Evolutionary conservation across 805 yeast species (phyloP).

Genomic region (Yamadazyma takamatsuzukensis): DNA sequence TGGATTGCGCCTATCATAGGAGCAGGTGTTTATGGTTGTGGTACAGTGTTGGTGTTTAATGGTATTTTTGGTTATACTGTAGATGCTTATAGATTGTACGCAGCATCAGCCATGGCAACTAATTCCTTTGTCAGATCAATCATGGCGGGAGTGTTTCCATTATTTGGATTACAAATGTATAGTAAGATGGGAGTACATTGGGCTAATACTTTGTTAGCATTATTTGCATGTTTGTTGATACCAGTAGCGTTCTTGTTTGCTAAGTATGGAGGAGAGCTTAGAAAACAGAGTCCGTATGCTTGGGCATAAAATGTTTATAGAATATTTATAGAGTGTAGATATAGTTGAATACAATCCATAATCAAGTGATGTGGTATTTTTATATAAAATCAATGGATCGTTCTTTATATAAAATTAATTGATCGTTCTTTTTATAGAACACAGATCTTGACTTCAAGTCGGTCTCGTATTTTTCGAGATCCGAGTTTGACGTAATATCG

Average conservation of each 20-base stretch:
- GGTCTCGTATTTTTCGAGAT: too few relatives aligned
- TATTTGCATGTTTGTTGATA: slow-evolving; percentile 45
- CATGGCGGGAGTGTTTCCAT: slow-evolving; percentile 55
- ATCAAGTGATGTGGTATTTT: too few relatives aligned
- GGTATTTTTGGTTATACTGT: slow-evolving; percentile 54
- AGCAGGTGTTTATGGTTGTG: slow-evolving; percentile 34
- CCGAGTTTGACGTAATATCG: too few relatives aligned
- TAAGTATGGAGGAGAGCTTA: slow-evolving; percentile 40
- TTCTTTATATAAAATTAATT: too few relatives aligned
- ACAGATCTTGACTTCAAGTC: too few relatives aligned
- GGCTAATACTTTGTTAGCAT: slow-evolving; percentile 54
- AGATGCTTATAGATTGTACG: slow-evolving; percentile 51
- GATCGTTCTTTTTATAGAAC: too few relatives aligned
- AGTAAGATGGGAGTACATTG: slow-evolving; percentile 44
- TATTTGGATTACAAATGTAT: slow-evolving; percentile 51
- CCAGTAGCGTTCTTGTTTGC: slow-evolving; percentile 56
- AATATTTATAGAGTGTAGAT: too few relatives aligned
- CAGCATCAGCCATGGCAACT: slow-evolving; percentile 62
- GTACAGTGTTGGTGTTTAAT: slow-evolving; percentile 51
- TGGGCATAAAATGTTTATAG: slow-evolving; percentile 14
- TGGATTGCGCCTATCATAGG: slow-evolving; percentile 59
- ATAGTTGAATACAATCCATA: too few relatives aligned
- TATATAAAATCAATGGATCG: too few relatives aligned
- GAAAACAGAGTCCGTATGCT: slow-evolving; percentile 23
- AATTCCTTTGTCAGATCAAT: slow-evolving; percentile 53